Base-by-base conservation (phyloP, 257 asterid genomes). In the Nicotiana otophora region DNA sequence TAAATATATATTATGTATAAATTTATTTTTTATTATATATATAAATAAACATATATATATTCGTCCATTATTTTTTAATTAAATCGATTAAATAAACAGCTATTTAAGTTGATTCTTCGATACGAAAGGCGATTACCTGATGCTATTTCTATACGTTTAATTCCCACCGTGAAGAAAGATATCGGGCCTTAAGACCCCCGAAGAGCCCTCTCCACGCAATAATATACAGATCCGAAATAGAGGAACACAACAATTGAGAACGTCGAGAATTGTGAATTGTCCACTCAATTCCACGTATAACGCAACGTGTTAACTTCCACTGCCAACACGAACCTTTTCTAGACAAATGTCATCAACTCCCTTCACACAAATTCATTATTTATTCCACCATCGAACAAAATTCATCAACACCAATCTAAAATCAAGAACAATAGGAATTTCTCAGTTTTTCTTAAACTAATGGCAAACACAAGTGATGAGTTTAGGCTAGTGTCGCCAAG, bases 381-480 rank as follows among this genome's bases (percentile, higher is more conserved):
- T n/a, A 5, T 34, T 1, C 3, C 20, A 30, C 23, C 62, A 55
- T 55, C 23, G 23, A 55, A 55, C 23, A 55, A 55, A 42, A 55
- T 16, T 55, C 7, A 67, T 34, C 54, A 4, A 31, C 10, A 58
- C 7, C 26, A 64, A 76, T 31, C 9, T 2, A 20, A 72, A 17
- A 3, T 7, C 72, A 46, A 28, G 15, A 28, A 12, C 39, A 36
- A 34, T 17, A 34, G 19, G 17, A 36, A 5, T 23, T 14, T 61
- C 67, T 7, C 33, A 61, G 7, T 7, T 36, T 36, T 36, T 36
- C 6, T 1, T 1, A 1, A n/a, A 2, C 15, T 77, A 88, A 93
- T 93, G 92, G 92, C 92, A 34, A 85, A 85, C n/a, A 81, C 90
- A 67, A 86, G 91, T 67, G 93, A 92, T 0, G 96, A 93, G 82